Evolutionary conservation across 768 basidiomycete species (phyloP), one percentile per base, ranked within the genome.

Genomic region (Vishniacozyma victoriae): DNA sequence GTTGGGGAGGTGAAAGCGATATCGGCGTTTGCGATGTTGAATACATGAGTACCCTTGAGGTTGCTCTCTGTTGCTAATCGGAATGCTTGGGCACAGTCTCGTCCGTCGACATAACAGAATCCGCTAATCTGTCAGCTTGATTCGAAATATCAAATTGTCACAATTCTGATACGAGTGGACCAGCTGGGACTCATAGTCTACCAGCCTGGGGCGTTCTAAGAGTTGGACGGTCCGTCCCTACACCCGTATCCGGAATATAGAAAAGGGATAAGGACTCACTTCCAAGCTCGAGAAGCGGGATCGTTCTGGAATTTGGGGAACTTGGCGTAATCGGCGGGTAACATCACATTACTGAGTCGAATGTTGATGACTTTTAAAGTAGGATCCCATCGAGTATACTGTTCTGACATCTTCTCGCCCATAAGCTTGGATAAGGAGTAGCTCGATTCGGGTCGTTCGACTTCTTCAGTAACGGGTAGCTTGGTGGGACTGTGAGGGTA

Each of bases 21-120:
- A 44, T 62, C 61, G 38, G 59, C 55, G 52, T 70, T 70, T 36
- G 68, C 66, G 27, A 67, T 67, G 55, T 70, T 70, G 63, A 70
- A 67, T 11, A 67, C 58, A 38, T 70, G 63, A 9, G 55, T 43
- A 18, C 68, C 68, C 20, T 53, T 62, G 24, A 64, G 55, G 29
- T 36, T 36, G 25, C 59, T 55, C 38, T 67, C 57, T 39, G 67
- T 40, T 23, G 65, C 62, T 16, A 60, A 48, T 9, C 66, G 56
- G 55, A 62, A 67, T 13, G 61, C 63, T 47, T 70, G 62, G 3
- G 65, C 62, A 16, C 66, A 62, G 37, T 70, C 68, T n/a, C 68
- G 43, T 3, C 60, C 57, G 38, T 70, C 68, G 41, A 70, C 67
- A 48, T 70, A 70, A 35, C 60, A 63, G 52, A 64, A 70, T 13